Evolutionary conservation across 2,329 filamentous ascomycete genomes (phyloP), one percentile per base, ranked within the genome.

Genomic region (Clonostachys rosea): DNA sequence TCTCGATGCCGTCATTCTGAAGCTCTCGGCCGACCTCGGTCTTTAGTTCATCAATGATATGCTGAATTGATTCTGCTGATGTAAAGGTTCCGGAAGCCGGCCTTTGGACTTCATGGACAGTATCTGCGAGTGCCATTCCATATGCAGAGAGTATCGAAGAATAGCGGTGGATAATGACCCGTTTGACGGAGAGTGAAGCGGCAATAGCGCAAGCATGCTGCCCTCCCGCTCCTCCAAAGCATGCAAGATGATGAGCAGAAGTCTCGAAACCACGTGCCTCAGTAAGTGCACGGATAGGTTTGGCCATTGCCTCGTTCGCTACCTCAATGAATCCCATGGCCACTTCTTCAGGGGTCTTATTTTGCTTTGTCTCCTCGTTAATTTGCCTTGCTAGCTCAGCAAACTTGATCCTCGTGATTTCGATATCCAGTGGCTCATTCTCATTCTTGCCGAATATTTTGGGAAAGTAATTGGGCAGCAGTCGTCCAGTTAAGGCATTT

Each of bases 361-460:
- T 52, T 9, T 60, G 55, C 44, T 56, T 57, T 13, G 58, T 55
- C 2, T 56, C 49, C 33, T 59, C 53, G 40, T 76, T 76, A 52
- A 77, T 69, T 6, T 63, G 57, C 6, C 58, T 57, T 1, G 73
- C 67, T 37, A 78, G 54, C 24, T 70, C 61, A 9, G 62, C 50
- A 45, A 75, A 75, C 44, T 65, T 69, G 6, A 56, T 47, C 11
- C 53, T 53, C 1, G 66, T 62, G 6, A 69, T 49, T 3, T 86
- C 78, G 2, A 80, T 73, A 59, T 96, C 91, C 2, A 96, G 68
- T 0, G 84, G 84, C 63, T 94, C 81, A 48, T 96, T 76, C 61
- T 96, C 91, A 40, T 91, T 86, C 62, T 89, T 86, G 40, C 92
- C 92, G 56, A 96, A 96, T 49, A 96, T 96, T 62, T 91, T 91